Base-by-base conservation (phyloP, 768 basidiomycete species). In the Leccinellum luteum region DNA sequence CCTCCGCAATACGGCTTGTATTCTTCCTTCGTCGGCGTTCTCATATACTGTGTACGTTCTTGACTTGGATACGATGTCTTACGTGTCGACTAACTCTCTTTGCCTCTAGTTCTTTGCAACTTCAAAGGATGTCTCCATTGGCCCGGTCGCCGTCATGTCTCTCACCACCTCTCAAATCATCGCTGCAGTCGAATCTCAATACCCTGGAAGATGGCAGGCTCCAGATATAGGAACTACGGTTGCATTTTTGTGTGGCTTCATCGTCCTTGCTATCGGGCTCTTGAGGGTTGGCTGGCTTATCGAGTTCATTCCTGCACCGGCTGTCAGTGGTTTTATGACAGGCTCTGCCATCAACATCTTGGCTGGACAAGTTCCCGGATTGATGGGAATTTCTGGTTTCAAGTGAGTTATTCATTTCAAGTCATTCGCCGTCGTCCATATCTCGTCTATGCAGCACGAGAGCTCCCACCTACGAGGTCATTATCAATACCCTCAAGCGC, bases 121-220 rank as follows among this genome's bases (percentile, higher is more conserved):
- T 0, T 92, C 92, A 28, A 98, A 98, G 73, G 97, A 99, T 78
- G 92, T 99, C 43, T 95, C 94, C n/a, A 98, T 99, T 64, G 97
- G 97, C 51, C 97, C 97, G 2, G 96, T 98, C 64, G 96, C 97
- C 8, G 96, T 99, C 69, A 97, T 99, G 94, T 95, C 93, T 2
- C 81, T 97, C 51, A 89, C 90, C 19, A 84, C 86, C 17, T 81
- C 92, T 8, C 85, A 92, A 69, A 85, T 98, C 61, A 90, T 98
- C 68, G 75, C 79, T 14, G 72, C 81, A 34, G 84, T 97, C 52
- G 66, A 87, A 45, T 65, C 75, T 0, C 64, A 70, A 10, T 75
- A 85, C 64, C 86, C 83, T 1, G 74, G 73, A n/a, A 66, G 77
- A 64, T 96, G 85, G 83, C 63, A 74, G 4, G 78, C 77, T 1